phyloP scores from a whole-genome alignment of 2,329 filamentous ascomycete genomes.

The Alternaria sp. region DNA sequence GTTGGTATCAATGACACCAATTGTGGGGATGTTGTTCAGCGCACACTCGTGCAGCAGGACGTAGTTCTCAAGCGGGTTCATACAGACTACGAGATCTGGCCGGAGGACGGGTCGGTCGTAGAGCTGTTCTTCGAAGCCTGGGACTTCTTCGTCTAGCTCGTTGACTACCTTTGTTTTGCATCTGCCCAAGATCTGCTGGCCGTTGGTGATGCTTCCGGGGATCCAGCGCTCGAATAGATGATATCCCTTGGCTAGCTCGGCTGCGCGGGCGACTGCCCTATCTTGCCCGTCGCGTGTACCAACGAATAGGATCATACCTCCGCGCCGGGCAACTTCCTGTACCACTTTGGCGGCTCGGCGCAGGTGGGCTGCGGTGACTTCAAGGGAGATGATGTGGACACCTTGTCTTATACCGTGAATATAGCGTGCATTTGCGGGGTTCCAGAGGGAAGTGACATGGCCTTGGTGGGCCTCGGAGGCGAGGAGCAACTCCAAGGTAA shows the following conservation, averaged over 20 bases:
- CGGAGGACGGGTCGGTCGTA: constrained; percentile 72
- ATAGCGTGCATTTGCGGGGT: constrained; percentile 91
- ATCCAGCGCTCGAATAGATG: constrained; percentile 95
- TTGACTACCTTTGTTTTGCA: constrained; percentile 80
- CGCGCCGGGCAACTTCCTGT: constrained; percentile 81
- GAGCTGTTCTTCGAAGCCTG: constrained; percentile 73
- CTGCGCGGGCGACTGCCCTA: constrained; percentile 80
- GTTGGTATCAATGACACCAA: constrained; percentile 94
- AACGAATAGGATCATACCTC: constrained; percentile 88
- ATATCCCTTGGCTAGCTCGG: constrained; percentile 78
- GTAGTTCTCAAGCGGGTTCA: constrained; percentile 94
- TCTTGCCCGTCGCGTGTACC: constrained; percentile 86
- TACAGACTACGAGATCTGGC: constrained; percentile 89
- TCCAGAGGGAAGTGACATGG: constrained; percentile 91
- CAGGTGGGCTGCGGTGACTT: constrained; percentile 86
- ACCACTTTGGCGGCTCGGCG: constrained; percentile 94
- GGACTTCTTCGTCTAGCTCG: constrained; percentile 70
- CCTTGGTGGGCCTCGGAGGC: constrained; percentile 68
- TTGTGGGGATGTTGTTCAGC: constrained; percentile 86
- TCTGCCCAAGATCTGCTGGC: constrained; percentile 81
- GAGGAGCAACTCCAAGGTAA: constrained; percentile 86
- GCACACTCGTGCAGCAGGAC: constrained; percentile 91
- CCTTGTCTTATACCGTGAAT: constrained; percentile 90
- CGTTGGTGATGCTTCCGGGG: constrained; percentile 90
- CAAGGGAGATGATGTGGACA: constrained; percentile 92